phyloP scores from a whole-genome alignment of 257 asterid genomes.

The Mentha longifolia region DNA sequence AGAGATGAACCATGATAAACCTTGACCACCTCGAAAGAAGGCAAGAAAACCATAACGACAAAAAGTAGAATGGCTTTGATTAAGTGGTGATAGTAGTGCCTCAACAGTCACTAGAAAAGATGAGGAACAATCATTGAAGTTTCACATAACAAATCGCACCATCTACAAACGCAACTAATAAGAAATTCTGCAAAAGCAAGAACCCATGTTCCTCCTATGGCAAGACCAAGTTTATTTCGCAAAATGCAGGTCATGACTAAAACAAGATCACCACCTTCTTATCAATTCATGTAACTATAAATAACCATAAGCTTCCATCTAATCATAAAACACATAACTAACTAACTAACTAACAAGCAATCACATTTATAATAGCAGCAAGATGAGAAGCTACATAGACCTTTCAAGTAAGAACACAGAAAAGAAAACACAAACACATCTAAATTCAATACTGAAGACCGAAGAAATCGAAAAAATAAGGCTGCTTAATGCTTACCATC shows the following conservation, averaged over 20 bases:
- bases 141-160: not conserved
- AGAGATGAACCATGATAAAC: conserved; percentile 24
- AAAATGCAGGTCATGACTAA: not conserved
- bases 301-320: not conserved
- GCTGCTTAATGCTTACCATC: conserved; percentile 95
- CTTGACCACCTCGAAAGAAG: not conserved
- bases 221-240: conserved; percentile 19
- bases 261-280: not conserved
- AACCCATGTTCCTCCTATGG: not conserved
- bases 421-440: conserved; percentile 16
- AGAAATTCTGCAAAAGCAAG: not conserved
- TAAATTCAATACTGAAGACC: not conserved
- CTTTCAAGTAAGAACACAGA: conserved; percentile 17
- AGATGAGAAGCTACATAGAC: not conserved
- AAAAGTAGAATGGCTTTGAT: not conserved
- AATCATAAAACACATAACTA: conserved; percentile 14
- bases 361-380: conserved; percentile 16
- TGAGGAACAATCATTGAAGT: not conserved
- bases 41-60: too few species aligned
- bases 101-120: not conserved
- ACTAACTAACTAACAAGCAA: conserved; percentile 10
- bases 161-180: not conserved
- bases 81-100: not conserved
- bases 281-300: not conserved
- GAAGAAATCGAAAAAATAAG: not conserved